A percentile compares a stretch with the other conserved stretches of the same genome.
Evolutionary conservation across 768 basidiomycete genomes (phyloP).

Genomic region (Agrocybe praecox): DNA sequence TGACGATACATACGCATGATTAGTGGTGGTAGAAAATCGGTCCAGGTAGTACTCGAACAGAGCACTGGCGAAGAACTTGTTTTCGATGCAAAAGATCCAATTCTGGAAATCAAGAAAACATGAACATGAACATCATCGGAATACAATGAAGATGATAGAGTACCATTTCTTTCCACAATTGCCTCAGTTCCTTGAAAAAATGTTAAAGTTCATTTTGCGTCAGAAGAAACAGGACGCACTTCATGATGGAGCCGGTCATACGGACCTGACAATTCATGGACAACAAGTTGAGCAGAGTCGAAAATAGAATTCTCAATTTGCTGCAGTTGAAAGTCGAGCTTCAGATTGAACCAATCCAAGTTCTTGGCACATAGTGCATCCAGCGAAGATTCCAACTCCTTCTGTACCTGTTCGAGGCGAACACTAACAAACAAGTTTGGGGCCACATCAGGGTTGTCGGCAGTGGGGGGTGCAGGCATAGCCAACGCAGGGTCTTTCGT

Average conservation of each 20-base stretch:
- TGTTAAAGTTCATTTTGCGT: too few relatives aligned
- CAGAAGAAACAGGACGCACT: not conserved
- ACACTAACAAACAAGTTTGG: not conserved
- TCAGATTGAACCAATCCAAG: conserved; percentile 12
- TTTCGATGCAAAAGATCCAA: conserved; percentile 28
- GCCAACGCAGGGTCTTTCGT: conserved; percentile 13
- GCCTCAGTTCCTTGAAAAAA: conserved; percentile 1
- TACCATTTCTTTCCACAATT: conserved; percentile 17
- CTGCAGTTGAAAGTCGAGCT: conserved; percentile 12
- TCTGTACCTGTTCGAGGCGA: not conserved
- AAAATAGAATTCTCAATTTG: conserved; percentile 12
- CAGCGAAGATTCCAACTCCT: conserved; percentile 9
- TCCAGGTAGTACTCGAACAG: conserved; percentile 24
- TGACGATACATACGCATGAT: not conserved
- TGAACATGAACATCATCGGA: not conserved
- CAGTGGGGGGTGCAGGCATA: not conserved
- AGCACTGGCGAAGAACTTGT: conserved; percentile 18
- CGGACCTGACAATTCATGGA: conserved; percentile 16
- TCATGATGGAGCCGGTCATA: conserved; percentile 16
- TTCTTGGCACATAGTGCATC: conserved; percentile 13
- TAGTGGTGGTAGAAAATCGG: conserved; percentile 11
- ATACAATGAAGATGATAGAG: not conserved
- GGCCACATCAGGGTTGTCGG: not conserved
- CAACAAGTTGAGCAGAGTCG: conserved; percentile 10
- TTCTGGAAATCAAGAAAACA: conserved; percentile 2